phyloP scores from a whole-genome alignment of 495 filamentous ascomycete species.

The Aspergillus avenaceus region DNA sequence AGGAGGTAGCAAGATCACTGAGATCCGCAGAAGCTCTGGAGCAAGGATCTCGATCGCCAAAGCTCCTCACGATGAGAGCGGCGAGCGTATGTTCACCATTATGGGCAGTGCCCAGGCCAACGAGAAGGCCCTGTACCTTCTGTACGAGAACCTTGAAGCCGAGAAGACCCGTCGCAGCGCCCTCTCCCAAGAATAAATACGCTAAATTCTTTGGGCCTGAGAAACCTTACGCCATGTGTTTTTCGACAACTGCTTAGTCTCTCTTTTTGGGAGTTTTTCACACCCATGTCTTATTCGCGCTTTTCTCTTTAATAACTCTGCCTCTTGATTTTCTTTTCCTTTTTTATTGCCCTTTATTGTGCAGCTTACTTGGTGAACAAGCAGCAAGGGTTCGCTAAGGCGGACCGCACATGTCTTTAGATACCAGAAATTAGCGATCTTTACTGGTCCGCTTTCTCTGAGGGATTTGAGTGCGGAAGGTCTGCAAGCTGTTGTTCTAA shows the following conservation, averaged over 20 bases:
- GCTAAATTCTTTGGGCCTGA: neutral
- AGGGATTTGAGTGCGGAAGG: conserved; percentile 18
- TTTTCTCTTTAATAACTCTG: conserved; percentile 29
- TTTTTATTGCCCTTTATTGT: conserved; percentile 33
- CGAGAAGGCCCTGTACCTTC: conserved; percentile 89
- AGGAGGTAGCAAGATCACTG: conserved; percentile 91
- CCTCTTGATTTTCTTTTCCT: conserved; percentile 45
- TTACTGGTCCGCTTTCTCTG: conserved; percentile 15
- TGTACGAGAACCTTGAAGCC: conserved; percentile 98
- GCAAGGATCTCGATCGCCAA: conserved; percentile 98
- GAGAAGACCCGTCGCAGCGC: conserved; percentile 96
- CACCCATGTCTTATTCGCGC: conserved; percentile 6
- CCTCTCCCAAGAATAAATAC: conserved; percentile 60
- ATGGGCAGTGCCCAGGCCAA: conserved; percentile 89
- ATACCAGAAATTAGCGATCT: conserved; percentile 22
- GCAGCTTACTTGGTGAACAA: conserved; percentile 55
- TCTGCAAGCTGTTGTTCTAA: too few relatives aligned
- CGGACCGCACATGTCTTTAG: conserved; percentile 26
- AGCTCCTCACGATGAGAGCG: conserved; percentile 93
- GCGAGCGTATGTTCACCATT: conserved; percentile 99
- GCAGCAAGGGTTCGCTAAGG: conserved; percentile 28
- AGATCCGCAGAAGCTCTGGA: conserved; percentile 93
- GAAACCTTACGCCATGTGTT: neutral
- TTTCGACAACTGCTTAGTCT: neutral
- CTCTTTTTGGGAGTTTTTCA: conserved; percentile 11